phyloP scores from a whole-genome alignment of 2,329 filamentous ascomycete genomes.

The Botrytis fragariae region DNA sequence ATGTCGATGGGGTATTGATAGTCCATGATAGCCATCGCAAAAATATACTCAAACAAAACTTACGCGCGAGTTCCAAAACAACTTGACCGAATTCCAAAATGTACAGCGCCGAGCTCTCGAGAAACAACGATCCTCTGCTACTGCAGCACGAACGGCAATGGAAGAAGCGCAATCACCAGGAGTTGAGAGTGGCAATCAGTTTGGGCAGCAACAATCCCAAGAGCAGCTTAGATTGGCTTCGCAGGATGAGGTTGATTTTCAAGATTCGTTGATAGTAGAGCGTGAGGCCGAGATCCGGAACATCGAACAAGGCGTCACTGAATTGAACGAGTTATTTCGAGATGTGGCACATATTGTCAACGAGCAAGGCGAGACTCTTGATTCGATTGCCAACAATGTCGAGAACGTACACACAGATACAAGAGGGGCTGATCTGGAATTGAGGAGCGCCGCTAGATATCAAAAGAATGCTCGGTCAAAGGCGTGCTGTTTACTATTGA shows the following conservation, averaged over 20 bases:
- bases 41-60: conserved; percentile 96
- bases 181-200: conserved; percentile 40
- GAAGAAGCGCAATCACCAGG: conserved; percentile 54
- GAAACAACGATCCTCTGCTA: conserved; percentile 84
- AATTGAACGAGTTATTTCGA: conserved; percentile 93
- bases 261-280: conserved; percentile 92
- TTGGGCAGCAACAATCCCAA: conserved; percentile 61
- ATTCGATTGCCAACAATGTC: conserved; percentile 86
- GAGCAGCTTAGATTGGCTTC: conserved; percentile 78
- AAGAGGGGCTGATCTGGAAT: conserved; percentile 78
- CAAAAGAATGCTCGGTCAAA: conserved; percentile 95
- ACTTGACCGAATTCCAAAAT: conserved; percentile 84
- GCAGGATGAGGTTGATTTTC: conserved; percentile 96
- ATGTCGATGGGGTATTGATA: conserved; percentile 22
- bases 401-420: conserved; percentile 79
- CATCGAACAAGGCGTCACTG: conserved; percentile 93
- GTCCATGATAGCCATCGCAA: conserved; percentile 69
- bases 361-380: conserved; percentile 86
- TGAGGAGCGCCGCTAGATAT: conserved; percentile 81
- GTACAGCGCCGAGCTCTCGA: conserved; percentile 89
- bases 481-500: conserved; percentile 86
- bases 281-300: conserved; percentile 95
- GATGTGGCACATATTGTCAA: conserved; percentile 97
- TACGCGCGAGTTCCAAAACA: conserved; percentile 86
- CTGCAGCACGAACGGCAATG: conserved; percentile 76